These are phyloP conservation scores for Emiliania huxleyi DNA, from an alignment of 78 protist genomes.

Conservation along the genomic window DNA sequence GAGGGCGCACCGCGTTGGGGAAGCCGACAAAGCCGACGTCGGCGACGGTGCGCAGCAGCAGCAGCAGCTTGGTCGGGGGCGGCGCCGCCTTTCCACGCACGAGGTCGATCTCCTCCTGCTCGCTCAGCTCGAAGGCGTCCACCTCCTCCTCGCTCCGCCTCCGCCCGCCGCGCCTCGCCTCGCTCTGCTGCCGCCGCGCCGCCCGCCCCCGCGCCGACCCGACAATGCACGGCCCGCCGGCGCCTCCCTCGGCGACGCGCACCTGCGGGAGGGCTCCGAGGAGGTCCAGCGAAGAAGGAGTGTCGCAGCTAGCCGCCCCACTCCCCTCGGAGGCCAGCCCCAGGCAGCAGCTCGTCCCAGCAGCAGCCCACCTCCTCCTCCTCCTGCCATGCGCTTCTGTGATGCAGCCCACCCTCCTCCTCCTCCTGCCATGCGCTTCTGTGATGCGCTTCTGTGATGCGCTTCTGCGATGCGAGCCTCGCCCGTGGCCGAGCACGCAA, in stretches of 20 bases:
- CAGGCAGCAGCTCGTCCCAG: no score
- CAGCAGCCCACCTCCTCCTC: no score
- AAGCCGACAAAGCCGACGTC: slow-evolving; percentile 78
- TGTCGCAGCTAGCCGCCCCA: no score
- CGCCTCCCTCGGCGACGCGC: background rate
- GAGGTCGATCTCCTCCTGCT: slow-evolving; percentile 25
- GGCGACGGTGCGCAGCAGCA: slow-evolving; percentile 42
- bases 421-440: no score
- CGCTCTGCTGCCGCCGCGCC: background rate
- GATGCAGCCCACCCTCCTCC: no score
- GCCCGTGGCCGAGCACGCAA: no score
- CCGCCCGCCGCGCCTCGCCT: no score
- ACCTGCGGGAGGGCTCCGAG: background rate
- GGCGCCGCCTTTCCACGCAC: slow-evolving; percentile 43
- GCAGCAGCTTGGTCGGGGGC: background rate
- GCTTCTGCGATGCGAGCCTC: no score
- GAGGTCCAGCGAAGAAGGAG: no score
- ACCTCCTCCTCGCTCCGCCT: background rate
- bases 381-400: no score
- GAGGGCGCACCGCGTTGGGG: slow-evolving; percentile 78
- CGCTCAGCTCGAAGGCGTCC: background rate
- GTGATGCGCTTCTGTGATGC: no score
- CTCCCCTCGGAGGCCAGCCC: no score
- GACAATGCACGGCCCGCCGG: background rate
- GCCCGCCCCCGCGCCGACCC: background rate